phyloP scores from a whole-genome alignment of 176 grass and related monocot species.

The Cenchrus americanus region DNA sequence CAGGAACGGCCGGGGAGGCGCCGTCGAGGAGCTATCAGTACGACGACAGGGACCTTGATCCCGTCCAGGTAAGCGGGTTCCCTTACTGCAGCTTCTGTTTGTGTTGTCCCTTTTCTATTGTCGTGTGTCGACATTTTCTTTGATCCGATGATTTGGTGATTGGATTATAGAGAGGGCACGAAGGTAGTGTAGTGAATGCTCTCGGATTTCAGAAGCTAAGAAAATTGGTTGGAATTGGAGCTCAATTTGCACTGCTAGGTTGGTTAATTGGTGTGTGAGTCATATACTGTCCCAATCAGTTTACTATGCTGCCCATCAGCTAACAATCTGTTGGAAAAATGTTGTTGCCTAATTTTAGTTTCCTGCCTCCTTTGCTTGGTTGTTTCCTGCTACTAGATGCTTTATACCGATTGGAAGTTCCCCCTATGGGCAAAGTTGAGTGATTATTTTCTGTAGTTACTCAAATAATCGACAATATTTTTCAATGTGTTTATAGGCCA shows the following conservation, averaged over 20 bases:
- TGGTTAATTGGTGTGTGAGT: conserved; percentile 4
- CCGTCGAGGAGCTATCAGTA: conserved; percentile 31
- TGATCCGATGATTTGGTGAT: background rate
- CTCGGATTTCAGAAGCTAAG: background rate
- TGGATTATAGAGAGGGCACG: background rate
- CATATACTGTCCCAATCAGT: background rate
- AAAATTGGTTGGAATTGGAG: background rate
- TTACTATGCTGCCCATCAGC: background rate
- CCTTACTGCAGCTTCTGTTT: background rate
- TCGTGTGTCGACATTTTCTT: background rate
- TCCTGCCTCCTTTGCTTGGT: background rate
- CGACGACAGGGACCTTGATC: background rate
- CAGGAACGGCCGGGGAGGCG: background rate
- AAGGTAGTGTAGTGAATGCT: background rate
- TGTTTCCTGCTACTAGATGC: background rate
- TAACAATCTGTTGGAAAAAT: background rate
- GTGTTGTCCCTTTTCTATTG: background rate
- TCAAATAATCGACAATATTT: conserved; percentile 27
- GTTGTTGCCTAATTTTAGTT: background rate
- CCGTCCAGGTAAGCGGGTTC: conserved; percentile 45
- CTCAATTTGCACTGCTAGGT: background rate
- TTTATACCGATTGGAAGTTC: background rate
- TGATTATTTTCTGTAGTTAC: background rate
- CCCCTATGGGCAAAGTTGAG: background rate
- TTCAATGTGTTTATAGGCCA: conserved; percentile 53